Percentiles rank a stretch among this genome's conserved stretches.
phyloP scores from a whole-genome alignment of 2,329 filamentous ascomycete genomes.

The Fusarium sp. region DNA sequence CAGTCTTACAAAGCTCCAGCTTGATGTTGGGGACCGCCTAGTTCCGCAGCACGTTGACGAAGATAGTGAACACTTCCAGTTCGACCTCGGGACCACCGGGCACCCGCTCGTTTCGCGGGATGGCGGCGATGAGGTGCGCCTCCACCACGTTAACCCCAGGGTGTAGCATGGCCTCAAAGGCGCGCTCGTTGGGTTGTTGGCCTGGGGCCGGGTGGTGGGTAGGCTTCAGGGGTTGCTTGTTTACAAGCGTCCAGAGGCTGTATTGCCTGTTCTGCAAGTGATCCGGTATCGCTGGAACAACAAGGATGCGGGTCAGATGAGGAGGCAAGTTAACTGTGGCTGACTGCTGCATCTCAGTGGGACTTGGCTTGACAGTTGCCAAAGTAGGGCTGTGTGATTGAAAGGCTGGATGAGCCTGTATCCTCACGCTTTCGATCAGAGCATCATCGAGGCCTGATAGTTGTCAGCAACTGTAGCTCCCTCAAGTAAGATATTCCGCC shows the following conservation, averaged over 20 bases:
- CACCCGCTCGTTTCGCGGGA: slow-evolving; percentile 69
- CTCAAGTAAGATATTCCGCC: accelerated
- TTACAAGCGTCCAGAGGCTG: slow-evolving; percentile 80
- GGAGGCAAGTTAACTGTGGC: slow-evolving; percentile 77
- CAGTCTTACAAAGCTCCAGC: slow-evolving; percentile 15
- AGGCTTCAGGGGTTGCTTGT: slow-evolving; percentile 71
- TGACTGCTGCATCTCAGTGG: slow-evolving; percentile 76
- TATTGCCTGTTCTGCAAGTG: slow-evolving; percentile 76
- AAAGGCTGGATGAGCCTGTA: slow-evolving; percentile 76
- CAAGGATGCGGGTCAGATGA: slow-evolving; percentile 76
- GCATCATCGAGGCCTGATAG: slow-evolving; percentile 66
- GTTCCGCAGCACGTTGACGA: slow-evolving; percentile 74
- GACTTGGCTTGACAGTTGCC: slow-evolving; percentile 73
- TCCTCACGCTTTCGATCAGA: slow-evolving; percentile 73
- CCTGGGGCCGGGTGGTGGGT: slow-evolving; percentile 62
- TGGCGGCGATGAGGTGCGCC: slow-evolving; percentile 79
- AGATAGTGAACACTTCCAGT: slow-evolving; percentile 82
- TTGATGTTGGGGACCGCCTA: slow-evolving; percentile 40
- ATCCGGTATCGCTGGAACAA: slow-evolving; percentile 74
- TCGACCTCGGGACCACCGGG: slow-evolving; percentile 74
- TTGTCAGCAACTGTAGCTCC: slow-evolving; percentile 38
- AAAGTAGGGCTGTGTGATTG: slow-evolving; percentile 71
- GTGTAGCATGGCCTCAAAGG: slow-evolving; percentile 80
- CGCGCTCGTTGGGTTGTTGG: slow-evolving; percentile 69
- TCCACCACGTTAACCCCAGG: slow-evolving; percentile 83